These are phyloP conservation scores for Lotus japonicus DNA, from an alignment of 306 rosid genomes.

Conservation along the genomic window DNA sequence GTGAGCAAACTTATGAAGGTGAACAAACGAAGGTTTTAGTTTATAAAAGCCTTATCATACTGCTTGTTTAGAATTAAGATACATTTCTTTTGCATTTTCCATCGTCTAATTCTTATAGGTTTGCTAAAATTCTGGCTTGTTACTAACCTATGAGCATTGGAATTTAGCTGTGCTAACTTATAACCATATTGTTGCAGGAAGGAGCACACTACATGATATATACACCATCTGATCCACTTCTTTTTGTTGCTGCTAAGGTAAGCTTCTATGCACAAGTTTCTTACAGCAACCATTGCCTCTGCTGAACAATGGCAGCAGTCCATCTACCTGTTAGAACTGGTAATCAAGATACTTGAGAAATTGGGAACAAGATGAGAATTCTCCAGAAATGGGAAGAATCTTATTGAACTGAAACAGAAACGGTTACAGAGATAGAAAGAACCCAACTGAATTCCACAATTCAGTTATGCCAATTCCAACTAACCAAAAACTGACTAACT, in stretches of 20 bases:
- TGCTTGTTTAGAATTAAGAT: neutral
- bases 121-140: slow-evolving; percentile 1
- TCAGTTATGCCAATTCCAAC: too few species aligned
- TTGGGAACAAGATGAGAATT: too few species aligned
- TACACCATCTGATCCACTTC: slow-evolving; percentile 87
- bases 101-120: neutral
- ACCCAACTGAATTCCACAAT: too few species aligned
- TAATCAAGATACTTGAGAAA: too few species aligned
- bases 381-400: too few species aligned
- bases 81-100: neutral
- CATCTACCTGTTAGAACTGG: neutral
- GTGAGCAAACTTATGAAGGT: slow-evolving; percentile 8
- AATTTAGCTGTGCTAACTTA: slow-evolving; percentile 13
- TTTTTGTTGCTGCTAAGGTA: slow-evolving; percentile 41
- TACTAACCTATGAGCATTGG: neutral
- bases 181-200: slow-evolving; percentile 45
- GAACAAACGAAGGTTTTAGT: neutral
- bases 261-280: slow-evolving; percentile 12
- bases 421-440: too few species aligned
- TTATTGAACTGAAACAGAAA: too few species aligned
- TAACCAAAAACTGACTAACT: too few species aligned
- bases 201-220: slow-evolving; percentile 83
- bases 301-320: neutral
- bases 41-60: neutral
- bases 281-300: slow-evolving; percentile 1